Evolutionary conservation across 768 basidiomycete species (phyloP), one percentile per base, ranked within the genome.

Genomic region (Boletellus ananas): DNA sequence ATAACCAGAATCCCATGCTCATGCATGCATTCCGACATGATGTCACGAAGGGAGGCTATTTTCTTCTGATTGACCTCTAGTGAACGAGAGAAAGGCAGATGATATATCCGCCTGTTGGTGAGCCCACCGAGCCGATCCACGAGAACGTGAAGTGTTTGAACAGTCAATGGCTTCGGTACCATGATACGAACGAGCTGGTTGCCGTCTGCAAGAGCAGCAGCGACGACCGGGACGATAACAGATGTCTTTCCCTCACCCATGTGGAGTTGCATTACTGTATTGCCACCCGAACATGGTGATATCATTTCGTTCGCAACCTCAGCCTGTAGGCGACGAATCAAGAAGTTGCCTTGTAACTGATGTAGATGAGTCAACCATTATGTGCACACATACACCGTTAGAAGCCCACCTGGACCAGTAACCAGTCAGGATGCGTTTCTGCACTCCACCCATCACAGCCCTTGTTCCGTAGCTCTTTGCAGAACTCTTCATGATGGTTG

Each of bases 201-300:
- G 5, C 73, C 71, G 55, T 79, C 62, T 0, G 79, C 73, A 18
- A 79, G 63, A 10, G 65, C 58, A 1, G 70, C 58, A 0, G 71
- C 61, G 6, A 70, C 64, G 27, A 79, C 61, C 3, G 79, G 79
- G 6, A 79, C 69, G 29, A 80, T 70, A 8, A 70, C 69, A 0
- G 68, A 70, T 2, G 68, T 65, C 52, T 80, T 80, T 1, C 79
- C 79, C 49, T 82, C 80, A 3, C 79, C 79, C 79, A 82, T 81
- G 37, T 80, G 79, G 16, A 80, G 69, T 44, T 80, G 79, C 13
- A 74, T 60, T 6, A 67, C 57, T 0, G 71, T 70, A 44, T 72
- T 80, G 17, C 54, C n/a, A 6, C 49, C 43, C 0, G 60, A 67
- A 1, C 41, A 51, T 0, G 79, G 76, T 2, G 56, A 43, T 10